Base-by-base conservation (phyloP, 2,329 filamentous ascomycete species). In the Pseudonectria buxi region DNA sequence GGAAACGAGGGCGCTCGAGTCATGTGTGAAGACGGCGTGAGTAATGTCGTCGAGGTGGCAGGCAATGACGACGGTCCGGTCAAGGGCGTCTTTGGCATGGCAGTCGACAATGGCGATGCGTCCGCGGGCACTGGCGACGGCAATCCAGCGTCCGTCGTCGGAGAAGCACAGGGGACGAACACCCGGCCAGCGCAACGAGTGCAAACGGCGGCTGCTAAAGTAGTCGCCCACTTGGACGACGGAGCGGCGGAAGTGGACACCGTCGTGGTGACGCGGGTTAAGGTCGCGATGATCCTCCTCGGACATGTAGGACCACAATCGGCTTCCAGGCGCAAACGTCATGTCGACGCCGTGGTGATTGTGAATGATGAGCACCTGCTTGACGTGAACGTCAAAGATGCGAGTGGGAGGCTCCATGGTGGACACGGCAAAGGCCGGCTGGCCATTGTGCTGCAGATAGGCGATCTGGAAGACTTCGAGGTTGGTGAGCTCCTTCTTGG, bases 1-100 rank as follows among this genome's bases (percentile, higher is more conserved):
- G 0, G 53, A 45, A 10, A 56, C 37, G 14, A 56, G 36, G 10
- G 44, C 34, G 7, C 33, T 30, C n/a, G 37, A 40, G 28, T 55
- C 44, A 4, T 51, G 51, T 9, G 53, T 54, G 13, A 56, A 56
- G 32, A 46, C 38, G 2, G 51, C 53, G 18, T 53, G 50, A 1
- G 51, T 53, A 2, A 56, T 44, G 10, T 47, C 44, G 16, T 54
- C 53, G 4, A 41, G 24, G 36, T 56, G 53, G 26, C 44, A 53
- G 3, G 44, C 33, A 9, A 50, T 40, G 7, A 49, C 37, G 3
- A 40, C 34, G 14, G 46, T 24, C 28, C 34, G 44, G 40, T 43
- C 41, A 4, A 45, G 26, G 12, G 28, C 30, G 32, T 40, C 26
- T 28, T 37, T 15, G 24, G 33, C 24, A 11, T 27, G 18, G 27